These are phyloP conservation scores for Vicia villosa DNA, from an alignment of 306 rosid species.

Conservation along the genomic window DNA sequence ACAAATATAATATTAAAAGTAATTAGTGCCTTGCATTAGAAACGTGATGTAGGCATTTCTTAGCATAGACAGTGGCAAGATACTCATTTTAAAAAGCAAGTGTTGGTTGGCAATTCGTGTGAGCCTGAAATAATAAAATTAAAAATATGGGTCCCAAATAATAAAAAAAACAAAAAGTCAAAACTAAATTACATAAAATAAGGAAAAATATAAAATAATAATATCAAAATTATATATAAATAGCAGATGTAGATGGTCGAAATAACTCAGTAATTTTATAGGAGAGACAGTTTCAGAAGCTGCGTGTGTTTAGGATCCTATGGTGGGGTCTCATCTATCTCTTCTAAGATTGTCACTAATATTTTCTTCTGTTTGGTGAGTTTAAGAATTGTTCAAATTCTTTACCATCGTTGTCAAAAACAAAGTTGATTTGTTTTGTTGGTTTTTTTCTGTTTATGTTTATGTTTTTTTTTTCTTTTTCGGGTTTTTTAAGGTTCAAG, in stretches of 20 bases:
- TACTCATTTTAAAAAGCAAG: background rate
- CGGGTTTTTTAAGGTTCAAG: background rate
- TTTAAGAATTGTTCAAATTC: background rate
- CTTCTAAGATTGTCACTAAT: background rate
- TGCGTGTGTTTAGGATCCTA: conserved; percentile 5
- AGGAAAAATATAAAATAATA: background rate
- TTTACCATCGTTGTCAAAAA: background rate
- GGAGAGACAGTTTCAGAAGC: background rate
- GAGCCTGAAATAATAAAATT: background rate
- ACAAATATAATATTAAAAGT: background rate
- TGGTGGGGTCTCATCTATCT: conserved; percentile 5
- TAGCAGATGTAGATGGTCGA: background rate
- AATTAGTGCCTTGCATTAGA: background rate
- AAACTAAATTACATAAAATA: background rate
- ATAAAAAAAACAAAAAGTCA: background rate
- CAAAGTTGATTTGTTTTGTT: background rate
- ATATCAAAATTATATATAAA: background rate
- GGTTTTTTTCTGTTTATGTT: background rate
- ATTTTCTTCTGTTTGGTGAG: background rate
- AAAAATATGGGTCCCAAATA: too few species aligned
- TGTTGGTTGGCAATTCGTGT: background rate
- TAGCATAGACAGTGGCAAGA: conserved; percentile 4
- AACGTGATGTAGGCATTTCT: background rate
- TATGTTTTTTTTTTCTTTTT: background rate
- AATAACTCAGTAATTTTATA: background rate